These are phyloP conservation scores for Colletotrichum sp. DNA, from an alignment of 2,329 filamentous ascomycete species.

Conservation along the genomic window DNA sequence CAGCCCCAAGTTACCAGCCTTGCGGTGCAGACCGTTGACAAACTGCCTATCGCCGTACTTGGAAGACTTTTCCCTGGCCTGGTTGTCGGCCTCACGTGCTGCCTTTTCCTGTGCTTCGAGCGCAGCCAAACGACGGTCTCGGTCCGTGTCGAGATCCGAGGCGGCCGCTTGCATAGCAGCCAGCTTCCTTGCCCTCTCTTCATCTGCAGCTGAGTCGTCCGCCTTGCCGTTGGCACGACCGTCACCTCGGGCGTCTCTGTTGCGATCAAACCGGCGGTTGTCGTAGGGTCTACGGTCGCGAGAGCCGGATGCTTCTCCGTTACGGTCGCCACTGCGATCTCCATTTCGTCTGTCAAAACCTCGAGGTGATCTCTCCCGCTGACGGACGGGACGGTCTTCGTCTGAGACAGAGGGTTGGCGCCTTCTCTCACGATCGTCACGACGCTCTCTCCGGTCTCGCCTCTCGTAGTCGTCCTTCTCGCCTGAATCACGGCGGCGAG, in stretches of 20 bases:
- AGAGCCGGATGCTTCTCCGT: slow-evolving; percentile 16
- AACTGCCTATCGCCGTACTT: slow-evolving; percentile 71
- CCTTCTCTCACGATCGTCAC: slow-evolving; percentile 35
- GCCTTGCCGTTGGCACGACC: slow-evolving; percentile 20
- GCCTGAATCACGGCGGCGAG: slow-evolving; percentile 15
- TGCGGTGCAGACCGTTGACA: slow-evolving; percentile 65
- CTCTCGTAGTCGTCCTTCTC: not conserved
- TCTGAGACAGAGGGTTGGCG: slow-evolving; percentile 29
- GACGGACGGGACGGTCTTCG: slow-evolving; percentile 35
- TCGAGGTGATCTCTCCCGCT: slow-evolving; percentile 22
- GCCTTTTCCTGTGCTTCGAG: slow-evolving; percentile 70
- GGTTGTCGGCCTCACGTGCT: slow-evolving; percentile 71
- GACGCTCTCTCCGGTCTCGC: slow-evolving; percentile 20
- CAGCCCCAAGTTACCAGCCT: slow-evolving; percentile 57
- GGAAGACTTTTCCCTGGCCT: slow-evolving; percentile 60
- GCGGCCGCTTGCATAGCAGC: slow-evolving; percentile 78
- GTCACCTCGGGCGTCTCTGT: slow-evolving; percentile 18
- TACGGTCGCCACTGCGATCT: slow-evolving; percentile 25
- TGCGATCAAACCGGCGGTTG: slow-evolving; percentile 20
- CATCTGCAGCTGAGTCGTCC: slow-evolving; percentile 43
- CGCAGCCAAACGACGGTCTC: slow-evolving; percentile 70
- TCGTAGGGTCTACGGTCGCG: slow-evolving; percentile 26
- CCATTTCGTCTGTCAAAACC: slow-evolving; percentile 23
- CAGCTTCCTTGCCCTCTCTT: slow-evolving; percentile 69
- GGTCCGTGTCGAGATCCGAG: slow-evolving; percentile 71